These are phyloP conservation scores for Candida sp. DNA, from an alignment of 1,139 yeast species.

Conservation along the genomic window DNA sequence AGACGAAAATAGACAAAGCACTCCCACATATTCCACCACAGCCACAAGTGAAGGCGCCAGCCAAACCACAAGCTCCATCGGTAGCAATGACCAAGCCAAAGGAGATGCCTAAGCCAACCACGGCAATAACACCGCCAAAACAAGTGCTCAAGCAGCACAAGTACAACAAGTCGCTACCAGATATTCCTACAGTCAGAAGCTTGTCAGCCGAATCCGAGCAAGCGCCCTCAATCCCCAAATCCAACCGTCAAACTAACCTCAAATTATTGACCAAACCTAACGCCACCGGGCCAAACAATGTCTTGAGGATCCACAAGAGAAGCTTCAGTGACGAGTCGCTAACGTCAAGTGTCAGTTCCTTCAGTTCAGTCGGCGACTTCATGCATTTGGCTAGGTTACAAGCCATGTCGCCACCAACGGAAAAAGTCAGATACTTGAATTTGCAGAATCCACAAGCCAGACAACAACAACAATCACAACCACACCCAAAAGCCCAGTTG, in stretches of 20 bases:
- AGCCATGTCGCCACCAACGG: conserved; percentile 7
- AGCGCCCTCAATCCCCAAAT: conserved; percentile 7
- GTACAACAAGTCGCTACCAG: conserved; percentile 8
- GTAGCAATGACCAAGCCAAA: background rate
- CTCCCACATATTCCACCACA: background rate
- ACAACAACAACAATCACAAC: conserved; percentile 4
- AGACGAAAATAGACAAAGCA: background rate
- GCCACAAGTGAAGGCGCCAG: background rate
- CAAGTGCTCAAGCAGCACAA: background rate
- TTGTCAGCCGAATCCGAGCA: background rate
- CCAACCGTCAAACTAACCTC: conserved; percentile 5
- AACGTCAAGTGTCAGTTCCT: conserved; percentile 42
- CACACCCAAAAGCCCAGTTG: background rate
- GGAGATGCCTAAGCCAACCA: background rate
- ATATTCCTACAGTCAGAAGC: conserved; percentile 1
- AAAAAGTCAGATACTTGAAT: background rate
- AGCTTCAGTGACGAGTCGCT: conserved; percentile 43
- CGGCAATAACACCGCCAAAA: background rate
- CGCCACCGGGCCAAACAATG: conserved; percentile 2
- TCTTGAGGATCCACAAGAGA: conserved; percentile 28
- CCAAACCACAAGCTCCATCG: background rate
- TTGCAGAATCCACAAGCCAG: conserved; percentile 5
- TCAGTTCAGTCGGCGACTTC: conserved; percentile 40
- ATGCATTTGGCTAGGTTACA: conserved; percentile 20
- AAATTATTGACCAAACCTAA: conserved; percentile 5